Evolutionary conservation across 2,329 filamentous ascomycete species (phyloP).

Genomic region (Cytospora schulzeri): DNA sequence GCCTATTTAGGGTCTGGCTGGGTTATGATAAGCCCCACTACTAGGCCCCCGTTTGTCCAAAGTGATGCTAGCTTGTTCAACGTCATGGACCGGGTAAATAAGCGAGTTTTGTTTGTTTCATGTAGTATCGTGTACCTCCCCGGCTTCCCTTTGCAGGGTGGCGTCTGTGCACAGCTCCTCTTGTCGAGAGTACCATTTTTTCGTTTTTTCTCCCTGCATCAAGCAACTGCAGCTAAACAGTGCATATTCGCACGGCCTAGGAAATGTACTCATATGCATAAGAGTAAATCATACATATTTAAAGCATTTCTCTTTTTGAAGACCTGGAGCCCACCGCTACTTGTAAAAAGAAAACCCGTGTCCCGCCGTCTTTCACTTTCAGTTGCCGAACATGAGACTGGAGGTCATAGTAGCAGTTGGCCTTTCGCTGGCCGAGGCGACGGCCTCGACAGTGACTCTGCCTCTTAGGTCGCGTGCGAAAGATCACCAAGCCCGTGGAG

Average conservation of each 20-base stretch:
- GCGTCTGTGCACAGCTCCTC: neutral
- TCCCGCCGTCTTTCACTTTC: neutral
- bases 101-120: neutral
- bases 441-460: conserved; percentile 11
- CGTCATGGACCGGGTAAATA: neutral
- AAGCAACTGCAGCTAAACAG: neutral
- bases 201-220: neutral
- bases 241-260: neutral
- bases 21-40: neutral
- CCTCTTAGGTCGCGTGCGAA: conserved; percentile 14
- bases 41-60: neutral
- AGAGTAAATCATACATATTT: neutral
- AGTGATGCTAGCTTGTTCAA: neutral
- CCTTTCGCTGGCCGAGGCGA: neutral
- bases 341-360: neutral
- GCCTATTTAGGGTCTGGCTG: neutral
- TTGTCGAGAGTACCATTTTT: neutral
- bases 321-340: neutral
- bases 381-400: neutral
- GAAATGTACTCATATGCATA: neutral
- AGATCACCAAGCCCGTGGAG: neutral
- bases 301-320: neutral
- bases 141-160: neutral
- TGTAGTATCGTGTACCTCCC: neutral
- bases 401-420: neutral